Percentiles rank a stretch among this genome's conserved stretches.
Conservation (phyloP, 306 rosid species). For the Spatholobus suberectus region DNA sequence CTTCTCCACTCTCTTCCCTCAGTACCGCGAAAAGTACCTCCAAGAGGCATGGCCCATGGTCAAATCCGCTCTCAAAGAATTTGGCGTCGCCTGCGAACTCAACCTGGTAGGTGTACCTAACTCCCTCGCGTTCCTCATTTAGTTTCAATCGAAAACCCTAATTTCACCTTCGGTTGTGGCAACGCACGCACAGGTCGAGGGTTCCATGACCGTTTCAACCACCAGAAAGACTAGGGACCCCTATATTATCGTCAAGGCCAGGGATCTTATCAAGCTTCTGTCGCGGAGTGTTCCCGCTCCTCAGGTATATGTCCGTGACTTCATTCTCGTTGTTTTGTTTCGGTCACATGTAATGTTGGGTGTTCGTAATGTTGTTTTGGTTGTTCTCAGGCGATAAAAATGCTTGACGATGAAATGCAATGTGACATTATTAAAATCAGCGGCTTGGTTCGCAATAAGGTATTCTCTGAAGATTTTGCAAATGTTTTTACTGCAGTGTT, state of each 20-base stretch:
- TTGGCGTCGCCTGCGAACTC: conserved; percentile 64
- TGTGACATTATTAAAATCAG: conserved; percentile 87
- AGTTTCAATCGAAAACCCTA: not conserved
- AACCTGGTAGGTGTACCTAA: conserved; percentile 56
- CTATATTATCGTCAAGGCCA: conserved; percentile 80
- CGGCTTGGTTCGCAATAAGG: conserved; percentile 83
- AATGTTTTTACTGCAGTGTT: not conserved
- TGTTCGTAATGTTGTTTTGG: not conserved
- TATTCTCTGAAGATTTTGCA: not conserved
- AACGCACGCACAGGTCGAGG: conserved; percentile 59
- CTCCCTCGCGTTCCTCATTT: not conserved
- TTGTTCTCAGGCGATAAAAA: conserved; percentile 70
- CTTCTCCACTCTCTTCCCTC: conserved; percentile 92
- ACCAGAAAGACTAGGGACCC: conserved; percentile 93
- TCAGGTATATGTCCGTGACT: conserved; percentile 53
- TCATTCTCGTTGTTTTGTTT: not conserved
- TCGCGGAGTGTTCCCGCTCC: conserved; percentile 95
- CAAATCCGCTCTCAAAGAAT: conserved; percentile 68
- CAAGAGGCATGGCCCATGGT: conserved; percentile 79
- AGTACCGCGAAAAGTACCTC: conserved; percentile 78
- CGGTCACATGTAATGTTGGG: not conserved
- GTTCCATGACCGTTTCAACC: conserved; percentile 94
- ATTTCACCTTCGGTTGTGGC: not conserved
- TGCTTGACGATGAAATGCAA: conserved; percentile 84
- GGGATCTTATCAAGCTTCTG: conserved; percentile 89